Evolutionary conservation across 2,329 filamentous ascomycete genomes (phyloP).

Genomic region (Trichoderma brevicompactum): DNA sequence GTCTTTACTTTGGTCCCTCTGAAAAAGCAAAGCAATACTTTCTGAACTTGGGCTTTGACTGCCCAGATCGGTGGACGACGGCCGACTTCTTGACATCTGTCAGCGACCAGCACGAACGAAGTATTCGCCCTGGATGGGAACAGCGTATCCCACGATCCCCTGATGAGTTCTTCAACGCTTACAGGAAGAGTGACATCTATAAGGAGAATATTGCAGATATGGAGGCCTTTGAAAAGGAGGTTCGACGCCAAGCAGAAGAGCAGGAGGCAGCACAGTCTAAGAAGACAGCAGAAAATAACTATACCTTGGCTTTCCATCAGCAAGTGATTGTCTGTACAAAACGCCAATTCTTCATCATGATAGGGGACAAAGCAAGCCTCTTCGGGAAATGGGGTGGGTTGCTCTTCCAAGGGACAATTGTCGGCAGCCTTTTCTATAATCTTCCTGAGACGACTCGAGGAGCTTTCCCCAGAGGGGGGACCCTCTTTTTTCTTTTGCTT

Average conservation of each 20-base stretch:
- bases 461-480: conserved; percentile 62
- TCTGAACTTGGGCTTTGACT: conserved; percentile 70
- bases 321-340: conserved; percentile 73
- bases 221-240: conserved; percentile 65
- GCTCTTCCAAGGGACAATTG: conserved; percentile 73
- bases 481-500: conserved; percentile 57
- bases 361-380: conserved; percentile 74
- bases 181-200: conserved; percentile 66
- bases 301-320: conserved; percentile 74
- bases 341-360: conserved; percentile 78
- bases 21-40: conserved; percentile 71
- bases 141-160: conserved; percentile 69
- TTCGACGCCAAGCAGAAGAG: conserved; percentile 51
- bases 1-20: conserved; percentile 71
- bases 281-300: conserved; percentile 69
- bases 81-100: conserved; percentile 79
- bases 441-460: conserved; percentile 62
- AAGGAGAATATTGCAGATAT: conserved; percentile 65
- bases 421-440: conserved; percentile 79
- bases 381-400: conserved; percentile 83
- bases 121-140: conserved; percentile 68
- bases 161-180: conserved; percentile 68
- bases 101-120: conserved; percentile 72
- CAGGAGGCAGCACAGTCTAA: conserved; percentile 66
- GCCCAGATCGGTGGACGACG: conserved; percentile 71